Percentiles rank a stretch among this genome's conserved stretches.
Conservation (phyloP, 2,329 filamentous ascomycete genomes). For the Colletotrichum higginsianum region DNA sequence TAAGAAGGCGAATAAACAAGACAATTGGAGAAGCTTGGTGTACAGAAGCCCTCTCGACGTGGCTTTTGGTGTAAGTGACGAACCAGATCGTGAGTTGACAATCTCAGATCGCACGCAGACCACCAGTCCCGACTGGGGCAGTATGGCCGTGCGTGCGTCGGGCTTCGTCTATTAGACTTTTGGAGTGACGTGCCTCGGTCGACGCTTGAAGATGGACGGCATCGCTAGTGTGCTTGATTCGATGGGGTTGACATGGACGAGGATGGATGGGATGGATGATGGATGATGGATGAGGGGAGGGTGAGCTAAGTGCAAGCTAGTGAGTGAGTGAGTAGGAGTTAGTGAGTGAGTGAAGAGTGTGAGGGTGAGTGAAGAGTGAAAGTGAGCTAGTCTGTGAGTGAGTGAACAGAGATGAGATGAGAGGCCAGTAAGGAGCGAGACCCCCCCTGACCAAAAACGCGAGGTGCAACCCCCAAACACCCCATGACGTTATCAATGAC, state of each 20-base stretch:
- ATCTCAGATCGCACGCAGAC: constrained; percentile 31
- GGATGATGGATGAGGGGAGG: too few species aligned
- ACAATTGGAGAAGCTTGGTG: too few species aligned
- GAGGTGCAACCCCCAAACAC: constrained; percentile 1
- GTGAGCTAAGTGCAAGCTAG: background rate
- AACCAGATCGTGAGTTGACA: constrained; percentile 6
- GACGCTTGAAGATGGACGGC: background rate
- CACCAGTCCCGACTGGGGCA: constrained; percentile 1
- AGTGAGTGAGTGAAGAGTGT: background rate
- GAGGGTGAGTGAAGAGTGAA: background rate
- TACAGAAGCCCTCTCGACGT: too few species aligned
- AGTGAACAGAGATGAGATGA: background rate
- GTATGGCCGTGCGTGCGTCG: constrained; percentile 2
- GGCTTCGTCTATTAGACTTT: constrained; percentile 19
- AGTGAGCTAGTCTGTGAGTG: background rate
- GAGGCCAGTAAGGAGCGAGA: background rate
- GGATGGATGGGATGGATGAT: background rate
- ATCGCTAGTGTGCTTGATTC: background rate
- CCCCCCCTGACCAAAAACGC: background rate
- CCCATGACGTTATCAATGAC: constrained; percentile 43
- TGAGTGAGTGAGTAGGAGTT: background rate
- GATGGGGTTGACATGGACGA: background rate
- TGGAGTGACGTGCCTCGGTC: constrained; percentile 19
- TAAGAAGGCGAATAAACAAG: too few species aligned
- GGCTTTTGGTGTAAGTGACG: background rate